Conservation (phyloP, 345 rosid species). For the Mallotus nudiflorus region DNA sequence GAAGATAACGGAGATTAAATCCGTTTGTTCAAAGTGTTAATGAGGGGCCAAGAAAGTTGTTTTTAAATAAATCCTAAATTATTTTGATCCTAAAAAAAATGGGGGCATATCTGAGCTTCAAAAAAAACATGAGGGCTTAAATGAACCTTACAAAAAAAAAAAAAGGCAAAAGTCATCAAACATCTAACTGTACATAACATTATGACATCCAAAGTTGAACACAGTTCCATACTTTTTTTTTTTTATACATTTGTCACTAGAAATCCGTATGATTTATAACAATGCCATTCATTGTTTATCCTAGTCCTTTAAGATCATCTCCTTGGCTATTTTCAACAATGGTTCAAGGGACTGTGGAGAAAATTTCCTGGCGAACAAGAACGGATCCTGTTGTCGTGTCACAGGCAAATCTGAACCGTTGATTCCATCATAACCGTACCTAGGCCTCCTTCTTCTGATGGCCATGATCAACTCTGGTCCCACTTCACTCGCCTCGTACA, state of each 20-base stretch:
- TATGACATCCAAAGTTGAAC: not conserved
- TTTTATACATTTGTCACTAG: slow-evolving; percentile 2
- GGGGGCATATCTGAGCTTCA: too few relatives aligned
- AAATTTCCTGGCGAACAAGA: slow-evolving; percentile 74
- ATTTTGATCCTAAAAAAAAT: too few relatives aligned
- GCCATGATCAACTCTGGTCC: slow-evolving; percentile 44
- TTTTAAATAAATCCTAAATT: too few relatives aligned
- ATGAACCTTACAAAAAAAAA: too few relatives aligned
- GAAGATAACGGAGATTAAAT: too few relatives aligned
- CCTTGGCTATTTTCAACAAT: slow-evolving; percentile 50
- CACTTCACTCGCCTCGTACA: slow-evolving; percentile 49
- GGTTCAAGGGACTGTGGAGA: slow-evolving; percentile 35
- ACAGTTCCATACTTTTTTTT: not conserved
- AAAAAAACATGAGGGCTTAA: too few relatives aligned
- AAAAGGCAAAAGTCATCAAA: too few relatives aligned
- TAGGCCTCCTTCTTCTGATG: slow-evolving; percentile 42
- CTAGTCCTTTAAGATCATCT: slow-evolving; percentile 56
- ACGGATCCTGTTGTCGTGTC: slow-evolving; percentile 40
- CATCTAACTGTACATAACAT: too few relatives aligned
- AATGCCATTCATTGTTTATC: not conserved
- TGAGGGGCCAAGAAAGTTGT: too few relatives aligned
- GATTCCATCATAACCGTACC: slow-evolving; percentile 53
- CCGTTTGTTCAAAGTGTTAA: too few relatives aligned
- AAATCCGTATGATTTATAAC: not conserved
- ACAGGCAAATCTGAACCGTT: slow-evolving; percentile 43